Percentiles rank a stretch among this genome's conserved stretches.
Evolutionary conservation across 2,329 filamentous ascomycete species (phyloP).

Genomic region (Aureobasidium vineae): DNA sequence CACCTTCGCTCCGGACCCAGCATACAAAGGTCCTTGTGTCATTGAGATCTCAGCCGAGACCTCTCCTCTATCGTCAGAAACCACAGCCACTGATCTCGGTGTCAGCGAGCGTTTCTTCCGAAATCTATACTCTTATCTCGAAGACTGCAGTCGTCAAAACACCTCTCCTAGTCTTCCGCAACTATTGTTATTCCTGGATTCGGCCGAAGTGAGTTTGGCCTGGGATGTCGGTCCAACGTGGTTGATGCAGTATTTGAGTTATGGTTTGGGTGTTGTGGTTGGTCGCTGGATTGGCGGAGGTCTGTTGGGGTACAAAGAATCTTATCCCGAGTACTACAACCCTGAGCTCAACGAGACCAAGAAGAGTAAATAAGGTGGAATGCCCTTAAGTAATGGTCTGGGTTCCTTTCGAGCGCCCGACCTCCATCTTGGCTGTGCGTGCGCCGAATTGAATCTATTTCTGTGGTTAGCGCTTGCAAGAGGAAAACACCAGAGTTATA

Average conservation of each 20-base stretch:
- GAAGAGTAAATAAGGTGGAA: neutral
- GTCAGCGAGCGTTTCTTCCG: slow-evolving; percentile 35
- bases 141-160: slow-evolving; percentile 34
- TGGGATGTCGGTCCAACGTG: slow-evolving; percentile 33
- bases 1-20: slow-evolving; percentile 35
- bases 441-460: slow-evolving; percentile 46
- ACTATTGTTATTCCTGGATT: slow-evolving; percentile 34
- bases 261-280: slow-evolving; percentile 33
- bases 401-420: slow-evolving; percentile 50
- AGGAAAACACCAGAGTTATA: slow-evolving; percentile 27
- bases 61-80: slow-evolving; percentile 27
- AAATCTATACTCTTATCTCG: slow-evolving; percentile 36
- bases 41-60: slow-evolving; percentile 33
- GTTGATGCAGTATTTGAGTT: slow-evolving; percentile 32
- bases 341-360: slow-evolving; percentile 23
- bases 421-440: slow-evolving; percentile 51
- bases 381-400: slow-evolving; percentile 38
- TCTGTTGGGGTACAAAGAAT: slow-evolving; percentile 26
- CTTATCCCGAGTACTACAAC: slow-evolving; percentile 29
- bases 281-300: slow-evolving; percentile 31
- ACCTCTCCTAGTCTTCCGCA: slow-evolving; percentile 33
- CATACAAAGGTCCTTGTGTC: slow-evolving; percentile 32
- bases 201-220: slow-evolving; percentile 35
- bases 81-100: slow-evolving; percentile 29
- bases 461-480: slow-evolving; percentile 23